Evolutionary conservation across 148 eudicot genomes (phyloP).

Genomic region (Chenopodium berlandieri): DNA sequence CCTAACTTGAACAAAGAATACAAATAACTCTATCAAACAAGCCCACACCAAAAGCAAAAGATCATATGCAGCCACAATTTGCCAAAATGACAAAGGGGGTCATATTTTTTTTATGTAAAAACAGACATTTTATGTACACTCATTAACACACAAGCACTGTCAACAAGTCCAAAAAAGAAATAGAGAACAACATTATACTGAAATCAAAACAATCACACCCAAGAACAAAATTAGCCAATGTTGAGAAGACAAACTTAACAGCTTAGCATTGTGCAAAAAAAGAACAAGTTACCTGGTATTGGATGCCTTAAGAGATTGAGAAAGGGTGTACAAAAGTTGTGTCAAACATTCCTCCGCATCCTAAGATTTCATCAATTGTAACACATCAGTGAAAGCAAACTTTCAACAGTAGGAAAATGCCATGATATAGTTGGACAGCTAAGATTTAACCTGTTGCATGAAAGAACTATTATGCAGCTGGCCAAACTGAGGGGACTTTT

Average conservation of each 20-base stretch:
- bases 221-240: not conserved
- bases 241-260: not conserved
- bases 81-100: too few species aligned
- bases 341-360: conserved; percentile 99
- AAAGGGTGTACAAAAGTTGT: conserved; percentile 77
- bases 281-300: conserved; percentile 50
- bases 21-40: too few species aligned
- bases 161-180: conserved; percentile 8
- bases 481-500: conserved; percentile 96
- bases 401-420: conserved; percentile 11
- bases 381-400: not conserved
- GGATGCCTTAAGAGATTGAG: conserved; percentile 67
- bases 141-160: too few species aligned
- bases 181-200: too few species aligned
- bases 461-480: conserved; percentile 86
- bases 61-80: too few species aligned
- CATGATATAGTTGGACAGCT: not conserved
- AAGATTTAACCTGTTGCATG: conserved; percentile 83
- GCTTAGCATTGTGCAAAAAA: not conserved
- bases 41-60: too few species aligned
- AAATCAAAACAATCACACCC: too few species aligned
- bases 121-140: too few species aligned
- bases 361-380: conserved; percentile 37
- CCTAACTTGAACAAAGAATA: too few species aligned
- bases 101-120: too few species aligned